phyloP scores from a whole-genome alignment of 1,284 basidiomycete genomes.

The Hortiboletus rubellus region DNA sequence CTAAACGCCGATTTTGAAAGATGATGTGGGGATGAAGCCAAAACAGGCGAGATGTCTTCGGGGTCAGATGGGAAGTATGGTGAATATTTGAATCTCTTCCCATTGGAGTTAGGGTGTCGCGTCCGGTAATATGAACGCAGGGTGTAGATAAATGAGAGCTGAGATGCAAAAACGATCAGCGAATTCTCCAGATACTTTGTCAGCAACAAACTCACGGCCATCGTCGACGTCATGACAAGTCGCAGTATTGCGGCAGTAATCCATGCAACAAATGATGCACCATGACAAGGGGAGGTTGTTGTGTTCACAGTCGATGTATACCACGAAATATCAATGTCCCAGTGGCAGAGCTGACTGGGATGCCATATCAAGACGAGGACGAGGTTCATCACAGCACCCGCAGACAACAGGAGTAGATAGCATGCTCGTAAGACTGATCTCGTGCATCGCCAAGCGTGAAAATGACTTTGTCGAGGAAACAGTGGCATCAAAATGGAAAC shows the following conservation, averaged over 20 bases:
- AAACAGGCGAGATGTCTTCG: slow-evolving; percentile 23
- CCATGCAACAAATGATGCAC: slow-evolving; percentile 52
- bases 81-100: slow-evolving; percentile 14
- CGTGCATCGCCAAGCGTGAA: slow-evolving; percentile 13
- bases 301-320: slow-evolving; percentile 37
- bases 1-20: slow-evolving; percentile 17
- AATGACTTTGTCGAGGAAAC: slow-evolving; percentile 33
- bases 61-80: slow-evolving; percentile 25
- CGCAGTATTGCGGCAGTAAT: slow-evolving; percentile 51
- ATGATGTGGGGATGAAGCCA: slow-evolving; percentile 15
- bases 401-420: slow-evolving; percentile 50
- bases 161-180: slow-evolving; percentile 13
- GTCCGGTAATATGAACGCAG: slow-evolving; percentile 21
- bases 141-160: slow-evolving; percentile 40
- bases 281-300: slow-evolving; percentile 27
- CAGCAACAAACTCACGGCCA: slow-evolving; percentile 46
- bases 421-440: slow-evolving; percentile 40
- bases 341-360: slow-evolving; percentile 48
- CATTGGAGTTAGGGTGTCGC: slow-evolving; percentile 19
- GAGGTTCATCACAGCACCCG: slow-evolving; percentile 54
- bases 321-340: slow-evolving; percentile 69
- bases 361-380: slow-evolving; percentile 49
- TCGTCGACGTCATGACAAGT: slow-evolving; percentile 47
- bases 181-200: background rate
- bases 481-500: slow-evolving; percentile 43